phyloP scores from a whole-genome alignment of 2,329 filamentous ascomycete genomes.

The Venturia effusa region DNA sequence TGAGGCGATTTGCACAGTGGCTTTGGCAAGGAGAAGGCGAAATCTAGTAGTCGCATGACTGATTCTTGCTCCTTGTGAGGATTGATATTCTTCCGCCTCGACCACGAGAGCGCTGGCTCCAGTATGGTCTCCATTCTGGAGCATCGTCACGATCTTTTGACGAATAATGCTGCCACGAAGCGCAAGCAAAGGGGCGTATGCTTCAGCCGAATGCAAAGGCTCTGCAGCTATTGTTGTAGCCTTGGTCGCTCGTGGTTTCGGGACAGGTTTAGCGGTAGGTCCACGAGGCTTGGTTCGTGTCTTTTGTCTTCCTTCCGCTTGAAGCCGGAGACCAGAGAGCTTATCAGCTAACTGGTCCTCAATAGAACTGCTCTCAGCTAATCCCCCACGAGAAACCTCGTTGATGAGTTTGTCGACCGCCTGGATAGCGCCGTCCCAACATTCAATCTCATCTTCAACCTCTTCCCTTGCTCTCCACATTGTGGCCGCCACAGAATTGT shows the following conservation, averaged over 20 bases:
- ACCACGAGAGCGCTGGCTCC: background rate
- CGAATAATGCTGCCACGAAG: background rate
- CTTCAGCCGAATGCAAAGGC: background rate
- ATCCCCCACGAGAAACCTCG: background rate
- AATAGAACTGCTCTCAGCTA: background rate
- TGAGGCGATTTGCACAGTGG: conserved; percentile 60
- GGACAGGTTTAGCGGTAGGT: background rate
- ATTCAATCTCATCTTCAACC: conserved; percentile 7
- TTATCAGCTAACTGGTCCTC: conserved; percentile 6
- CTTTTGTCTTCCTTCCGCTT: background rate
- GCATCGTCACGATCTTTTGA: background rate
- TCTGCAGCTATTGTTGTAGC: background rate
- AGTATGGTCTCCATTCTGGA: background rate
- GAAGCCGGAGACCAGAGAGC: conserved; percentile 3
- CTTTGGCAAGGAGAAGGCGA: conserved; percentile 56
- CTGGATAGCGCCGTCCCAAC: background rate
- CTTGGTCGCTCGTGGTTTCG: background rate
- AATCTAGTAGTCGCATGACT: conserved; percentile 42
- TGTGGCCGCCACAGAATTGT: background rate
- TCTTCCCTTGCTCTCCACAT: conserved; percentile 2
- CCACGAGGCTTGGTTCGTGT: background rate
- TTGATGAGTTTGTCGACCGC: background rate
- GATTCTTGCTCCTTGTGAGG: background rate
- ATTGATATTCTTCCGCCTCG: background rate
- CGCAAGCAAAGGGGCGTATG: background rate